These are phyloP conservation scores for Globisporangium rhizosaccharum DNA, from an alignment of 352 stramenopile genomes.

Conservation along the genomic window DNA sequence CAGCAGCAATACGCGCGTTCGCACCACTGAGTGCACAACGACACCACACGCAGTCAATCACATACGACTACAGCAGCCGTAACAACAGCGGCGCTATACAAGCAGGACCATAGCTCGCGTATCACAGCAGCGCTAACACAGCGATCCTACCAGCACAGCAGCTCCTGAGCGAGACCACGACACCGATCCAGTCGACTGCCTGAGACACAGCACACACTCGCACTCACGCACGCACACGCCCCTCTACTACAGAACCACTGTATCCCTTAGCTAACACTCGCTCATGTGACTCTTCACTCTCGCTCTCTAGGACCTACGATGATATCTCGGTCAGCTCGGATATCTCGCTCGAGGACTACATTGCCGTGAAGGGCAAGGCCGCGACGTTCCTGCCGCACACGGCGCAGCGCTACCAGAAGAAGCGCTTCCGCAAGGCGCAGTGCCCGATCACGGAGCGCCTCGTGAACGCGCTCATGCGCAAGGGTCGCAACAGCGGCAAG, in stretches of 20 bases:
- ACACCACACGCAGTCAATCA: too few relatives aligned
- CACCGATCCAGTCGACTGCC: background rate
- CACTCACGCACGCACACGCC: background rate
- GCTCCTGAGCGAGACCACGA: background rate
- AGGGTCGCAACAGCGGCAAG: conserved; percentile 99
- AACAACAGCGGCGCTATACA: too few relatives aligned
- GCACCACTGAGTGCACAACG: background rate
- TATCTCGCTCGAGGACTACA: conserved; percentile 99
- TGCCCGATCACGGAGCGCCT: conserved; percentile 99
- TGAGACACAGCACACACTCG: background rate
- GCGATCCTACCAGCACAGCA: too few relatives aligned
- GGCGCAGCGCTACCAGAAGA: conserved; percentile 99
- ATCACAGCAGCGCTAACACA: too few relatives aligned
- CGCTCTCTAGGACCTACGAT: conserved; percentile 91
- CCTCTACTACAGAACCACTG: background rate
- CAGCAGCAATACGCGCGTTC: too few relatives aligned
- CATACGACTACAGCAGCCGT: too few relatives aligned
- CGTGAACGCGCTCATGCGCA: conserved; percentile 97
- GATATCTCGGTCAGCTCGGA: conserved; percentile 97
- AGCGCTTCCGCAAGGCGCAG: conserved; percentile 99
- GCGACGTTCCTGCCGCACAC: conserved; percentile 99
- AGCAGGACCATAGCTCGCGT: too few relatives aligned
- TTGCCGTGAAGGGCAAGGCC: conserved; percentile 98
- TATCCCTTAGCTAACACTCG: background rate
- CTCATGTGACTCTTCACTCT: background rate